These are phyloP conservation scores for Suhomyces guaymorum DNA, from an alignment of 1,139 yeast genomes.

Conservation along the genomic window DNA sequence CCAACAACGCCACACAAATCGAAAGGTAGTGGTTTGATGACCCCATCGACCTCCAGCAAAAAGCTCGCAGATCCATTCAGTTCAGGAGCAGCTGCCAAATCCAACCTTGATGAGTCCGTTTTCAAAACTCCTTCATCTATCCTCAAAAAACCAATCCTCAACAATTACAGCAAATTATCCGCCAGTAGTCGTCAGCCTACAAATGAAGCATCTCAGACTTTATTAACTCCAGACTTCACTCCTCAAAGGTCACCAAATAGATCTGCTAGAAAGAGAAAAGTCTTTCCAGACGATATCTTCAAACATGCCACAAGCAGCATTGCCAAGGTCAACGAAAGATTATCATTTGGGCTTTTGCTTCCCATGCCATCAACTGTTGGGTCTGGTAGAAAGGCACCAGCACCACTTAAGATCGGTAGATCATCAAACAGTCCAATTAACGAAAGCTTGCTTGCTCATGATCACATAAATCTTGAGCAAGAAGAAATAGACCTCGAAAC, in stretches of 20 bases:
- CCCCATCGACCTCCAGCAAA: constrained; percentile 16
- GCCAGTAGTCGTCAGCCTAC: not conserved
- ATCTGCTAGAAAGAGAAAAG: constrained; percentile 16
- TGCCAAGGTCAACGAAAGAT: constrained; percentile 11
- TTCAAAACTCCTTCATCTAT: constrained; percentile 18
- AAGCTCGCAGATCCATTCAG: constrained; percentile 11
- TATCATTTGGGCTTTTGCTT: constrained; percentile 33
- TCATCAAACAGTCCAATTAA: constrained; percentile 5
- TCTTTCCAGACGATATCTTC: constrained; percentile 19
- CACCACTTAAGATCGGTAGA: constrained; percentile 3
- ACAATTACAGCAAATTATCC: constrained; percentile 1
- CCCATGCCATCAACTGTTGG: constrained; percentile 49
- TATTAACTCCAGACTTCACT: constrained; percentile 38
- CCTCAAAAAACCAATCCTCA: constrained; percentile 13
- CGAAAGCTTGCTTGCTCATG: constrained; percentile 1
- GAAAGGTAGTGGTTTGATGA: constrained; percentile 10
- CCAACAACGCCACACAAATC: constrained; percentile 11
- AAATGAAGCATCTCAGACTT: constrained; percentile 11
- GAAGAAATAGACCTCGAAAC: constrained; percentile 16
- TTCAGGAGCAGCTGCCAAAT: not conserved
- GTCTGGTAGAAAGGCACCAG: constrained; percentile 31
- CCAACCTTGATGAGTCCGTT: constrained; percentile 2
- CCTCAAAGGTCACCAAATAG: constrained; percentile 28
- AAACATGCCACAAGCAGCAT: constrained; percentile 12
- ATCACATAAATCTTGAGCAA: constrained; percentile 15